Base-by-base conservation (phyloP, 495 filamentous ascomycete species). In the Hypoxylon trugodes region DNA sequence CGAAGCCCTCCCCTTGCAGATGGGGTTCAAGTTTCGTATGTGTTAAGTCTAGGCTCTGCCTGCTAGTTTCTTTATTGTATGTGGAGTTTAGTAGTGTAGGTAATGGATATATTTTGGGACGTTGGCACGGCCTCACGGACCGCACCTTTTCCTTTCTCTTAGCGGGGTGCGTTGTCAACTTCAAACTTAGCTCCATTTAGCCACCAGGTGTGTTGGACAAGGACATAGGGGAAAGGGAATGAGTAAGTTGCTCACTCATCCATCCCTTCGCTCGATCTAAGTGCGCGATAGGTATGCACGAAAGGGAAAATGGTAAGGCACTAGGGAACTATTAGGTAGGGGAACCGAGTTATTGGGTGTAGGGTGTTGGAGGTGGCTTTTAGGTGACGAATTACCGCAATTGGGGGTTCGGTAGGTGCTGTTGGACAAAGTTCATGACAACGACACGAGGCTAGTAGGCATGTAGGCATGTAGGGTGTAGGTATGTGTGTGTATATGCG, bases 1-100 rank as follows among this genome's bases (percentile, higher is more conserved):
- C 56, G 62, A 50, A 61, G 46, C 24, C n/a, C 35, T 66, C 49
- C 62, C 62, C 62, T 66, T 66, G 62, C 62, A 66, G 62, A 56
- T 45, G 45, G 49, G 59, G n/a, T n/a, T n/a, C 28, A 42, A 55
- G n/a, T 18, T 50, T 40, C 53, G 61, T 54, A 15, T 22, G 26
- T 49, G 55, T 55, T 43, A 54, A 40, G 55, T 43, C 32, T 48
- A 37, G 42, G 49, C 43, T 28, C 43, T 41, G 40, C 40, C 37
- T 15, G 40, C n/a, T 7, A 16, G 37, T 28, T 50, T n/a, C n/a
- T n/a, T n/a, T n/a, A n/a, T n/a, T n/a, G n/a, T n/a, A n/a, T n/a
- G n/a, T 48, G 45, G 18, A 48, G 43, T 37, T 28, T n/a, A 13
- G 12, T 61, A 54, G 37, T 40, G 42, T 50, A 49, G 18, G 21